These are phyloP conservation scores for Fusarium liriodendri DNA, from an alignment of 2,329 filamentous ascomycete genomes.

Conservation along the genomic window DNA sequence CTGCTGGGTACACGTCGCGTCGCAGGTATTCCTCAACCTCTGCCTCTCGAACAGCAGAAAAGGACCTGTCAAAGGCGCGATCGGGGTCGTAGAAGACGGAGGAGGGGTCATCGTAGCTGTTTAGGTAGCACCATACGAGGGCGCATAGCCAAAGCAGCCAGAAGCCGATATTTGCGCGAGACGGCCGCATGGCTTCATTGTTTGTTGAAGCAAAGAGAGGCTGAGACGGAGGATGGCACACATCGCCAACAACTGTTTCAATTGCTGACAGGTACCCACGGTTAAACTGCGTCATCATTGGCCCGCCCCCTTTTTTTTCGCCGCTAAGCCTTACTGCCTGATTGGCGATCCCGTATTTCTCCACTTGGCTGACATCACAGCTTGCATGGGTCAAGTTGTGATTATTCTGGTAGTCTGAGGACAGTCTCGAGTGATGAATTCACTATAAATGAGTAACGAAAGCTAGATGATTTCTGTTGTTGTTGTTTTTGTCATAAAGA, in stretches of 20 bases:
- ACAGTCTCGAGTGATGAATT: too few species aligned
- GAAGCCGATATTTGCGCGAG: slow-evolving; percentile 47
- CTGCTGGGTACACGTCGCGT: slow-evolving; percentile 27
- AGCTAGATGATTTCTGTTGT: too few species aligned
- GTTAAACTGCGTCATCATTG: neutral
- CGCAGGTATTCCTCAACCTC: slow-evolving; percentile 42
- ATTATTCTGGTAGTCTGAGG: neutral
- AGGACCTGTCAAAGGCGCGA: slow-evolving; percentile 44
- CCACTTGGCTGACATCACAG: neutral
- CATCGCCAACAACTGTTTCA: neutral
- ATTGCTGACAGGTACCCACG: neutral
- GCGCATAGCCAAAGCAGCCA: slow-evolving; percentile 45
- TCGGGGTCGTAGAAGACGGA: slow-evolving; percentile 48
- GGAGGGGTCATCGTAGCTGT: slow-evolving; percentile 50
- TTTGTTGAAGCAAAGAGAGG: neutral
- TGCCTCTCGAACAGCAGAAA: slow-evolving; percentile 40
- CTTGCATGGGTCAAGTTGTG: neutral
- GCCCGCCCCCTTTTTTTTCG: neutral
- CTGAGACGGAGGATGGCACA: neutral
- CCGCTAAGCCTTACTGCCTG: slow-evolving; percentile 1
- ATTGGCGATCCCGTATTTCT: neutral
- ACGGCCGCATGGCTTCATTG: slow-evolving; percentile 43
- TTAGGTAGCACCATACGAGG: slow-evolving; percentile 43
- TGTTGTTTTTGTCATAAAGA: too few species aligned
- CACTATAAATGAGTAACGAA: too few species aligned